Conservation (phyloP, 1,284 basidiomycete species). For the Ustilago cynodontis region DNA sequence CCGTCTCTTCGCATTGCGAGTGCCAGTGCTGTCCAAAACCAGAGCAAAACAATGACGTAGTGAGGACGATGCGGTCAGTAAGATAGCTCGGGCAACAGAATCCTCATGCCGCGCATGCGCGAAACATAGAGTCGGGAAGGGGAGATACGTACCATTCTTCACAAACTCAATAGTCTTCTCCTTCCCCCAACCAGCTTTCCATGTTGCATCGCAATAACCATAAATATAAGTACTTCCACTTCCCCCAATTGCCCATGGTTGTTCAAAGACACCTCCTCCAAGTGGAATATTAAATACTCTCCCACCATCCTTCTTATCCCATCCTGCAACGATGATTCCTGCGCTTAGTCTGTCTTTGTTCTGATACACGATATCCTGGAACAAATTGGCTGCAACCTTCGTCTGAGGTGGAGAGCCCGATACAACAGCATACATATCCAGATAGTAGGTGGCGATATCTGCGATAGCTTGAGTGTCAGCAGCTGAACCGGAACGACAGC, state of each 20-base stretch:
- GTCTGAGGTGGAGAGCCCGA: constrained; percentile 81
- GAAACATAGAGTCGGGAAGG: too few relatives aligned
- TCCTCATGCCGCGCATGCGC: too few relatives aligned
- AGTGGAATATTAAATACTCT: constrained; percentile 86
- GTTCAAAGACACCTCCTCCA: constrained; percentile 65
- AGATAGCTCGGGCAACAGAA: too few relatives aligned
- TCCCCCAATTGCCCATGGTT: constrained; percentile 67
- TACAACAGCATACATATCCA: constrained; percentile 86
- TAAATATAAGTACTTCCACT: constrained; percentile 98
- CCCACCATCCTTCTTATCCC: constrained; percentile 93
- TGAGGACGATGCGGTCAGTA: not conserved
- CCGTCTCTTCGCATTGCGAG: constrained; percentile 98
- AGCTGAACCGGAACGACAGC: constrained; percentile 96
- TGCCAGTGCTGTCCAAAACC: constrained; percentile 76
- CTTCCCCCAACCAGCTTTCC: constrained; percentile 88
- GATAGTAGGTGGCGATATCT: constrained; percentile 87
- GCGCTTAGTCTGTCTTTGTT: constrained; percentile 88
- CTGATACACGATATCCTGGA: constrained; percentile 91
- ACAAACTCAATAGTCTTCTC: constrained; percentile 95
- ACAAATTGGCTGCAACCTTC: constrained; percentile 82
- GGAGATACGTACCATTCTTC: constrained; percentile 77
- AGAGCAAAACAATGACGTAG: too few relatives aligned
- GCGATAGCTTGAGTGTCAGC: constrained; percentile 97
- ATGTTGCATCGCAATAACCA: constrained; percentile 99
- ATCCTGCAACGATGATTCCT: constrained; percentile 97